Conservation (phyloP, 257 asterid genomes). For the Orobanche coerulescens region DNA sequence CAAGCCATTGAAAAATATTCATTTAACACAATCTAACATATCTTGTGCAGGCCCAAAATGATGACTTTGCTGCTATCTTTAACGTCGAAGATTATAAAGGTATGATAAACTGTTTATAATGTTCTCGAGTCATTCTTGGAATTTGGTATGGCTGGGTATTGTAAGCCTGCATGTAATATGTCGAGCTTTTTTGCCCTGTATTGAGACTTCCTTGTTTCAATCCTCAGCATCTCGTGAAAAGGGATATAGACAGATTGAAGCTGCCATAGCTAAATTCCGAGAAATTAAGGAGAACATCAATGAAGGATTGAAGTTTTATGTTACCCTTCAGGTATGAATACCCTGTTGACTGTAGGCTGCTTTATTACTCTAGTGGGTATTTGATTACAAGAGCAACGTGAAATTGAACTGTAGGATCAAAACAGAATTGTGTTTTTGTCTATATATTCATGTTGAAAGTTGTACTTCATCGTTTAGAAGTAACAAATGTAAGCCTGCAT, state of each 20-base stretch:
- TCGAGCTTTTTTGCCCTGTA: conserved; percentile 13
- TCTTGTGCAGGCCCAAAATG: conserved; percentile 68
- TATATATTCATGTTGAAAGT: background rate
- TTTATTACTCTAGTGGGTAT: conserved; percentile 3
- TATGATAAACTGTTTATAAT: conserved; percentile 22
- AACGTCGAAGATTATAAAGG: conserved; percentile 98
- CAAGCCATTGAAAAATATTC: conserved; percentile 2
- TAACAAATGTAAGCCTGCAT: conserved; percentile 12
- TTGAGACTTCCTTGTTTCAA: conserved; percentile 23
- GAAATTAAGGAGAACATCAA: conserved; percentile 90
- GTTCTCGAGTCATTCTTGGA: conserved; percentile 13
- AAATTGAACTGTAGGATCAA: conserved; percentile 13
- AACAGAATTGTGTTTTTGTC: background rate
- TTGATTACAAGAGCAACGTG: background rate
- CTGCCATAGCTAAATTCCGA: conserved; percentile 75
- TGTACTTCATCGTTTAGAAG: background rate
- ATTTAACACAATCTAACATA: conserved; percentile 8
- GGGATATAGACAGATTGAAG: conserved; percentile 88
- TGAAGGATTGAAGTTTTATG: conserved; percentile 94
- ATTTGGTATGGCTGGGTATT: background rate
- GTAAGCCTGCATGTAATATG: background rate
- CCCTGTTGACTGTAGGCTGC: conserved; percentile 9
- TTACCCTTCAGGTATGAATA: conserved; percentile 77
- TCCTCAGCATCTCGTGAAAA: conserved; percentile 86
- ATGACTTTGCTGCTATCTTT: conserved; percentile 67